phyloP scores from a whole-genome alignment of 495 filamentous ascomycete genomes.

The Pseudevernia furfuracea region DNA sequence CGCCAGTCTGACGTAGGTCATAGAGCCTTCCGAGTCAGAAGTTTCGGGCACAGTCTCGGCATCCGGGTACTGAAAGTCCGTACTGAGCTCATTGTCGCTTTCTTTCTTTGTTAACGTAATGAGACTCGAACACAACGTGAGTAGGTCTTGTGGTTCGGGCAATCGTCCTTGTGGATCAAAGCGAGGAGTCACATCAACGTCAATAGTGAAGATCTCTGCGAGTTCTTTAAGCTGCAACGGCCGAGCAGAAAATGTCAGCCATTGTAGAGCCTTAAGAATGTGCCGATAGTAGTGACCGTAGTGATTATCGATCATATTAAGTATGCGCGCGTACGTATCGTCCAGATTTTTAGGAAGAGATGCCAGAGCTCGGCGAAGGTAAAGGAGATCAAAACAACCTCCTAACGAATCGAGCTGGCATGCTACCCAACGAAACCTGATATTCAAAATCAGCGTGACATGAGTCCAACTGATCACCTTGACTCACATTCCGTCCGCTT shows the following conservation, averaged over 20 bases:
- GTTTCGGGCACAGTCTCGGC: background rate
- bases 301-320: slow-evolving; percentile 27
- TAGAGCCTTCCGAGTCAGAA: background rate
- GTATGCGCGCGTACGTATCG: slow-evolving; percentile 34
- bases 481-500: slow-evolving; percentile 35
- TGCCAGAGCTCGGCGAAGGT: slow-evolving; percentile 29
- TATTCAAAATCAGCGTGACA: slow-evolving; percentile 10
- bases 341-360: slow-evolving; percentile 33
- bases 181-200: background rate
- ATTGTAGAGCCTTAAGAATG: slow-evolving; percentile 30
- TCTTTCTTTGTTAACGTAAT: background rate
- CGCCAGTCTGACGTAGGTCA: background rate
- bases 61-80: background rate
- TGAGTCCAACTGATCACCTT: slow-evolving; percentile 3
- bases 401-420: slow-evolving; percentile 37
- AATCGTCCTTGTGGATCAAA: slow-evolving; percentile 17
- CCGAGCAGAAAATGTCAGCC: slow-evolving; percentile 27
- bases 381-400: slow-evolving; percentile 26
- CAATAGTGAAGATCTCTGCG: slow-evolving; percentile 26
- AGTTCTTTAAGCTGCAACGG: slow-evolving; percentile 27
- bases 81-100: background rate
- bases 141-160: slow-evolving; percentile 16
- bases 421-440: slow-evolving; percentile 39
- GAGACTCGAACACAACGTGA: slow-evolving; percentile 21
- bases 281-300: slow-evolving; percentile 11